phyloP scores from a whole-genome alignment of 1,284 basidiomycete species.

The Taiwanofungus camphoratus region DNA sequence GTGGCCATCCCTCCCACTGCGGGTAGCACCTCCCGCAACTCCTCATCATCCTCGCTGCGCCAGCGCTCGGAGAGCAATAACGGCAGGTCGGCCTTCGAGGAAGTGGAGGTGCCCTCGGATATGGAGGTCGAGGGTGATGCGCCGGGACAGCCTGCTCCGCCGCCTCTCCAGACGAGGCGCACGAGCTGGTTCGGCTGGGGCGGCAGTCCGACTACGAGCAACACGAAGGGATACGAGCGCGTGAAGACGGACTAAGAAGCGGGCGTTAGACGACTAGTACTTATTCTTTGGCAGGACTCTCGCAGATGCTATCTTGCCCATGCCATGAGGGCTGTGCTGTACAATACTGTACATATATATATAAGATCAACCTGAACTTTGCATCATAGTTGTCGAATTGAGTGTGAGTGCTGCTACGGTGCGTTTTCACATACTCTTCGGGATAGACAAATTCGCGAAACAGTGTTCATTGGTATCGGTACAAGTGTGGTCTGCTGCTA shows the following conservation, averaged over 20 bases:
- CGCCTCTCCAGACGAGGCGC: conserved; percentile 17
- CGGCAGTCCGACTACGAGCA: neutral
- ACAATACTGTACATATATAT: too few species aligned
- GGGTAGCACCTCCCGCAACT: conserved; percentile 29
- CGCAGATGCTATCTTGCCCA: too few species aligned
- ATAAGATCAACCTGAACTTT: too few species aligned
- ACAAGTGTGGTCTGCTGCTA: too few species aligned
- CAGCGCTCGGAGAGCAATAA: conserved; percentile 35
- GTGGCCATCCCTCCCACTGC: conserved; percentile 22
- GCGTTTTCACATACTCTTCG: too few species aligned
- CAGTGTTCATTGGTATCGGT: too few species aligned
- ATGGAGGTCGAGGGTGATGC: conserved; percentile 45
- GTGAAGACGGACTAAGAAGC: conserved; percentile 22
- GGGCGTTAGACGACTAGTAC: too few species aligned
- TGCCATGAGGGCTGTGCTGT: too few species aligned
- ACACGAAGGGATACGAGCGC: conserved; percentile 27
- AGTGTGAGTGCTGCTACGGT: too few species aligned
- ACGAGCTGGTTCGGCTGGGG: conserved; percentile 38
- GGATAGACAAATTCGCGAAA: too few species aligned
- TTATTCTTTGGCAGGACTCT: too few species aligned
- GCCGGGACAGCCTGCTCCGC: conserved; percentile 4
- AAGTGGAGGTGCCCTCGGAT: conserved; percentile 61
- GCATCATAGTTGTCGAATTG: too few species aligned
- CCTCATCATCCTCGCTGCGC: conserved; percentile 36
- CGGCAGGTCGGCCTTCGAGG: conserved; percentile 45